Evolutionary conservation across 345 rosid species (phyloP).

Genomic region (Acer saccharum): DNA sequence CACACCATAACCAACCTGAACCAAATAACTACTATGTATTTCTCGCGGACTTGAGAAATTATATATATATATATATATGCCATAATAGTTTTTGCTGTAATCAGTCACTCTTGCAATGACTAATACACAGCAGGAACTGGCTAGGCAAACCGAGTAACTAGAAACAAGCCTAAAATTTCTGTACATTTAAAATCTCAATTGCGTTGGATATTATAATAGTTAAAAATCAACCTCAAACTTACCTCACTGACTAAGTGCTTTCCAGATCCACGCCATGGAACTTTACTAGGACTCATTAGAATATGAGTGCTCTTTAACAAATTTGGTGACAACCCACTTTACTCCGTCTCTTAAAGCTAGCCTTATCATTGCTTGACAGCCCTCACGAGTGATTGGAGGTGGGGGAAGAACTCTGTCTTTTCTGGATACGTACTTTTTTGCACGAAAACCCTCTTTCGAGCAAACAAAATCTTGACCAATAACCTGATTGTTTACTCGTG

Average conservation of each 20-base stretch:
- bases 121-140: background rate
- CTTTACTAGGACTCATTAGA: constrained; percentile 18
- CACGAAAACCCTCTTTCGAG: constrained; percentile 14
- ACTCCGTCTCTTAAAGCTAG: constrained; percentile 18
- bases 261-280: constrained; percentile 21
- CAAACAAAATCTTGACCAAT: constrained; percentile 25
- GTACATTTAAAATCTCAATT: background rate
- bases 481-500: constrained; percentile 14
- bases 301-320: constrained; percentile 21
- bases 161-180: background rate
- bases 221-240: background rate
- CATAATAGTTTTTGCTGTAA: background rate
- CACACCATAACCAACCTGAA: background rate
- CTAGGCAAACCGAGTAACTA: background rate
- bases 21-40: background rate
- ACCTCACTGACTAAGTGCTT: constrained; percentile 20
- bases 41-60: background rate
- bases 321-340: constrained; percentile 23
- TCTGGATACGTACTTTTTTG: constrained; percentile 10
- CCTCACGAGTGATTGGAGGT: constrained; percentile 15
- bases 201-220: background rate
- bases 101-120: background rate
- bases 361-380: constrained; percentile 23
- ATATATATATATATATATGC: no score
- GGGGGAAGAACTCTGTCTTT: constrained; percentile 28